A percentile compares a stretch with the other conserved stretches of the same genome.
These are phyloP conservation scores for Cutaneotrichosporon curvatum DNA, from an alignment of 1,284 basidiomycete genomes.

Conservation along the genomic window DNA sequence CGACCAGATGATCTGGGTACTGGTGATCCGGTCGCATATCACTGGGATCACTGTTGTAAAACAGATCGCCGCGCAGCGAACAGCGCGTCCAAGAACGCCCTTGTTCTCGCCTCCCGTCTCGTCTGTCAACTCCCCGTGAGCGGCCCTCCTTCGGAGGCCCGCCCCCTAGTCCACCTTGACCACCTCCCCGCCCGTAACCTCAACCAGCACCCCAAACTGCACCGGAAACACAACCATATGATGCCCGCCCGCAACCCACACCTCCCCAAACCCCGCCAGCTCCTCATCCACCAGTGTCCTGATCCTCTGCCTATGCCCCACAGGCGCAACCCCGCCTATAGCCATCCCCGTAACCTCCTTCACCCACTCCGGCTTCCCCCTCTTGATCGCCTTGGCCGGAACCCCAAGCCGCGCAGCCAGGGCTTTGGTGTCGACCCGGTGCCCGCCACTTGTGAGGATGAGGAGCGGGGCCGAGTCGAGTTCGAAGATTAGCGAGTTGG, in stretches of 20 bases:
- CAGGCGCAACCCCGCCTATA: slow-evolving; percentile 14
- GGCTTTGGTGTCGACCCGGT: slow-evolving; percentile 9
- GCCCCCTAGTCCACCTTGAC: slow-evolving; percentile 13
- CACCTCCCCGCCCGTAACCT: slow-evolving; percentile 6
- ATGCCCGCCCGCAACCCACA: slow-evolving; percentile 14
- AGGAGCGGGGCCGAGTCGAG: slow-evolving; percentile 3
- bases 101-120: too few relatives aligned
- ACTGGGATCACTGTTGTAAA: too few relatives aligned
- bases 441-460: slow-evolving; percentile 9
- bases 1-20: too few relatives aligned
- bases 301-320: slow-evolving; percentile 3
- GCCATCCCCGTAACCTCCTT: slow-evolving; percentile 4
- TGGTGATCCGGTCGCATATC: too few relatives aligned
- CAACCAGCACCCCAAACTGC: slow-evolving; percentile 4
- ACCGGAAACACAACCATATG: slow-evolving; percentile 6
- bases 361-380: slow-evolving; percentile 10
- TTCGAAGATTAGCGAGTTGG: slow-evolving; percentile 15
- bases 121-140: too few relatives aligned
- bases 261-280: neutral
- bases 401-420: slow-evolving; percentile 6
- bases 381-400: slow-evolving; percentile 5
- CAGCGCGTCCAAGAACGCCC: too few relatives aligned
- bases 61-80: too few relatives aligned
- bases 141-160: too few relatives aligned
- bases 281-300: slow-evolving; percentile 9